Conservation (phyloP, 192 early-diverging fungal species). For the Coemansia aciculifera region DNA sequence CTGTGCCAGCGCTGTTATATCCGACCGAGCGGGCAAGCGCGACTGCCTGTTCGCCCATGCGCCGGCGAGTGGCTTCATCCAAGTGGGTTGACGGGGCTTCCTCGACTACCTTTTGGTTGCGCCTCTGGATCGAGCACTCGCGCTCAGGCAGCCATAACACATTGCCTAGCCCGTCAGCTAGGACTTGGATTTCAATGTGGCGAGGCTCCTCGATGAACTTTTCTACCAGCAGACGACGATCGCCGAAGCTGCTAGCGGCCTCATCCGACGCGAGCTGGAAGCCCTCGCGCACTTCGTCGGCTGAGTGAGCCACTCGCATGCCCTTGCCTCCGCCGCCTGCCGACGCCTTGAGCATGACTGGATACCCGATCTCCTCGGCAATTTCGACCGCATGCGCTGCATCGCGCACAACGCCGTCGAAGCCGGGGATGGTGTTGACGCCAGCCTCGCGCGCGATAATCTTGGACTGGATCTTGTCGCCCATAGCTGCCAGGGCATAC, state of each 20-base stretch:
- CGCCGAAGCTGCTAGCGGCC: slow-evolving; percentile 83
- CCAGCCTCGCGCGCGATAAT: slow-evolving; percentile 70
- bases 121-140: slow-evolving; percentile 81
- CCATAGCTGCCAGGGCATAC: slow-evolving; percentile 72
- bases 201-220: slow-evolving; percentile 86
- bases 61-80: slow-evolving; percentile 60
- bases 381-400: slow-evolving; percentile 75
- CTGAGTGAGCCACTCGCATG: slow-evolving; percentile 75
- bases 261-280: slow-evolving; percentile 80
- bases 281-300: slow-evolving; percentile 68
- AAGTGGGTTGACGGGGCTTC: slow-evolving; percentile 80
- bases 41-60: slow-evolving; percentile 79
- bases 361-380: slow-evolving; percentile 68
- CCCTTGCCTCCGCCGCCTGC: slow-evolving; percentile 84
- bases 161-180: slow-evolving; percentile 72
- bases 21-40: slow-evolving; percentile 72
- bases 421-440: slow-evolving; percentile 85
- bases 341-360: slow-evolving; percentile 83
- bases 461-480: slow-evolving; percentile 82
- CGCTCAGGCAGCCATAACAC: slow-evolving; percentile 86
- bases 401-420: slow-evolving; percentile 74
- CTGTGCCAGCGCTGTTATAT: slow-evolving; percentile 76
- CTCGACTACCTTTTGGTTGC: slow-evolving; percentile 83
- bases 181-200: slow-evolving; percentile 75
- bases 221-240: slow-evolving; percentile 86